Evolutionary conservation across 148 eudicot species (phyloP).

Genomic region (Euryodendron excelsum): DNA sequence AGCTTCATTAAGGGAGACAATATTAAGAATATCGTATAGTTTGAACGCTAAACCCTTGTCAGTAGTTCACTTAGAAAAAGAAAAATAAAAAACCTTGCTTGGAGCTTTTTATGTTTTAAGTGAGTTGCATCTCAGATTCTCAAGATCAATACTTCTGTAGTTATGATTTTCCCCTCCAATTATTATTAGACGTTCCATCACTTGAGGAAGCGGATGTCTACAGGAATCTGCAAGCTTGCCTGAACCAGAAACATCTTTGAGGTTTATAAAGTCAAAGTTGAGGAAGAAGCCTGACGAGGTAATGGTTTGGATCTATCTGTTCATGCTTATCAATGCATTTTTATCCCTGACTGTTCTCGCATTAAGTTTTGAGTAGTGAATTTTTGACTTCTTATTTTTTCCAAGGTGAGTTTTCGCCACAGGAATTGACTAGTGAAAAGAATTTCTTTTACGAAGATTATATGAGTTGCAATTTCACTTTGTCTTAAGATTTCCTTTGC

Average conservation of each 20-base stretch:
- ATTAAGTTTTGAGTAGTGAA: neutral
- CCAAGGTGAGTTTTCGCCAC: neutral
- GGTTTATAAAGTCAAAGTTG: conserved; percentile 96
- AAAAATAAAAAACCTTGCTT: no score
- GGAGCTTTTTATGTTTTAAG: no score
- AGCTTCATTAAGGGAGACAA: no score
- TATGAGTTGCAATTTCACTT: neutral
- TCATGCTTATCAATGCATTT: neutral
- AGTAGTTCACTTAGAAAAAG: no score
- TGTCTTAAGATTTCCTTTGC: neutral
- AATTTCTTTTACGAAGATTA: no score
- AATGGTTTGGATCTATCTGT: conserved; percentile 15
- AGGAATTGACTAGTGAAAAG: neutral
- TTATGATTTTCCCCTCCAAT: conserved; percentile 11
- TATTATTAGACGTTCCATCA: conserved; percentile 68
- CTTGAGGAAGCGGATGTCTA: conserved; percentile 89
- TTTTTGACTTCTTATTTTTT: neutral
- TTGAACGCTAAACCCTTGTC: no score
- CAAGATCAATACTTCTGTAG: neutral
- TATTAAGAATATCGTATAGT: no score
- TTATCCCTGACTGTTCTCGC: neutral
- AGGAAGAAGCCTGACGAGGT: conserved; percentile 99
- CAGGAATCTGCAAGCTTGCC: conserved; percentile 79
- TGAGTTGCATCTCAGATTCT: neutral
- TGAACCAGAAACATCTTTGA: conserved; percentile 99